A percentile compares a stretch with the other conserved stretches of the same genome.
These are phyloP conservation scores for Blastobotrys elegans DNA, from an alignment of 1,139 yeast species.

Conservation along the genomic window DNA sequence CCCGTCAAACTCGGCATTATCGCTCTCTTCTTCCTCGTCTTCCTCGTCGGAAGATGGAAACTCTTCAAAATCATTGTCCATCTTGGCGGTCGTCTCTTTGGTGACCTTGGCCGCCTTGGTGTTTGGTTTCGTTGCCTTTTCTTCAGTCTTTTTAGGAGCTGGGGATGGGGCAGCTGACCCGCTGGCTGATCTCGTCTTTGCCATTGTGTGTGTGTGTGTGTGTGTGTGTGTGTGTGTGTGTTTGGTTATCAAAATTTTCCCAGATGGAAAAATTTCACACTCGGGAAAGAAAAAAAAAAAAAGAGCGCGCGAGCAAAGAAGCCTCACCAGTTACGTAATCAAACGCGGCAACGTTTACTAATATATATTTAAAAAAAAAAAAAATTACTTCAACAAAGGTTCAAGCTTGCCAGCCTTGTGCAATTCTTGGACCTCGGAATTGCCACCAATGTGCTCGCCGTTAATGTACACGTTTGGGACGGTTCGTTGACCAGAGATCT, in stretches of 20 bases:
- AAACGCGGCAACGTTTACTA: too few relatives aligned
- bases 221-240: not conserved
- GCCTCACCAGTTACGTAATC: slow-evolving; percentile 12
- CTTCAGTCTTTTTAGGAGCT: not conserved
- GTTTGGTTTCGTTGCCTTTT: slow-evolving; percentile 15
- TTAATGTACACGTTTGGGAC: slow-evolving; percentile 90
- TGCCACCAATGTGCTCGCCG: slow-evolving; percentile 93
- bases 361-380: too few relatives aligned
- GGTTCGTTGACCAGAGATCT: slow-evolving; percentile 83
- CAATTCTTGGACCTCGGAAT: slow-evolving; percentile 65
- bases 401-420: slow-evolving; percentile 13
- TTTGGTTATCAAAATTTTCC: not conserved
- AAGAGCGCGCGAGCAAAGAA: slow-evolving; percentile 15
- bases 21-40: slow-evolving; percentile 24
- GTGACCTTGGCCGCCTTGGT: slow-evolving; percentile 12
- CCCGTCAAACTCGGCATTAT: slow-evolving; percentile 26
- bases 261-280: too few relatives aligned
- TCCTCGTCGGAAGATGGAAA: slow-evolving; percentile 32
- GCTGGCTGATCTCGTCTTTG: slow-evolving; percentile 14
- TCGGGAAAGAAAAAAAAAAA: not conserved
- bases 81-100: slow-evolving; percentile 14
- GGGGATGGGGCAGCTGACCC: too few relatives aligned
- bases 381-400: not conserved
- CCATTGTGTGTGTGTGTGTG: slow-evolving; percentile 4
- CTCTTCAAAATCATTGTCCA: slow-evolving; percentile 36